Evolutionary conservation across 371 early-diverging fungal genomes (phyloP), one percentile per base, ranked within the genome.

Genomic region (Mucor ambiguus): DNA sequence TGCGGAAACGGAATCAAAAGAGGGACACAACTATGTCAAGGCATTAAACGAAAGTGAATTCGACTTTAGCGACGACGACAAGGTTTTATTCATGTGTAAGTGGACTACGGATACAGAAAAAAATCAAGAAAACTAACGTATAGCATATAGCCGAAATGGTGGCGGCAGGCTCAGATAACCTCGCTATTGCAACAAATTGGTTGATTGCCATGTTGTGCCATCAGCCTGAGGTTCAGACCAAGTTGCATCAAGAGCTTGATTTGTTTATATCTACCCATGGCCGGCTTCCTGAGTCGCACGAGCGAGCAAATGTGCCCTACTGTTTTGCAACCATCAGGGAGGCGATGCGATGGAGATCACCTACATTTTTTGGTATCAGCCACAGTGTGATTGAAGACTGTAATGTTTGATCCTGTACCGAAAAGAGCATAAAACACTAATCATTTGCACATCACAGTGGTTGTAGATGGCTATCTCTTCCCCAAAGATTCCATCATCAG

Each of bases 321-420:
- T 66, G 60, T 22, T 64, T 72, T 46, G 64, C 70, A 8, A 57
- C 74, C 9, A 61, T 64, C 24, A 76, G 74, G 30, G 76, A 80
- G 62, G 56, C 49, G 12, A 22, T 76, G n/a, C 60, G 81, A 4
- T 72, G 28, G 37, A 67, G 64, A 16, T 66, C 79, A 18, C 35
- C 66, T 8, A 65, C 59, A 22, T 72, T 66, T 4, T 67, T 74
- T 35, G 66, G 72, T 24, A 38, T 74, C 2, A 73, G 75, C n/a
- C 79, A 75, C 22, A 56, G 58, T 11, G 60, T 77, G 5, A 58
- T 46, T 18, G 62, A 68, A 59, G 80, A 82, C 30, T 43, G 74
- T 73, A 76, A 64, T 43, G 48, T 12, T 2, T 12, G 37, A 35
- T 35, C 35, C 4, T 22, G 11, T n/a, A 37, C 41, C 1, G 5